Conservation (phyloP, 192 early-diverging fungal species). For the Gigaspora rosea region DNA sequence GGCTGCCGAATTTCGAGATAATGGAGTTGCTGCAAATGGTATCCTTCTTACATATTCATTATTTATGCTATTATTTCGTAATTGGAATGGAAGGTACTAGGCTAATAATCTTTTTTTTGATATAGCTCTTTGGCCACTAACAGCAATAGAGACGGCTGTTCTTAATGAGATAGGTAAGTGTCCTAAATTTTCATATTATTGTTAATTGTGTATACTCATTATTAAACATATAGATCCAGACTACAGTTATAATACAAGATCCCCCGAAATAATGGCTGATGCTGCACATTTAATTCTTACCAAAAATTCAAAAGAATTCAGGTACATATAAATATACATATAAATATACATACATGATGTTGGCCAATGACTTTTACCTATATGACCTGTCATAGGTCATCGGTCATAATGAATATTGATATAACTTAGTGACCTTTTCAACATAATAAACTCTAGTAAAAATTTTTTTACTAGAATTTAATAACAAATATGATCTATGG, state of each 20-base stretch:
- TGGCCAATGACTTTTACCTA: no score
- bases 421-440: no score
- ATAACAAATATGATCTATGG: not conserved
- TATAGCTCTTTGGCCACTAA: constrained; percentile 61
- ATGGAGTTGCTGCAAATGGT: constrained; percentile 75
- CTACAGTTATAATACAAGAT: constrained; percentile 32
- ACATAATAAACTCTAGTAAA: no score
- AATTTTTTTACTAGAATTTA: not conserved
- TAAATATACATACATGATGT: not conserved
- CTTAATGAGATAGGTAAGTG: constrained; percentile 50
- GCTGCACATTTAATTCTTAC: constrained; percentile 65
- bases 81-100: not conserved
- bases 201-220: not conserved
- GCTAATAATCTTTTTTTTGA: not conserved
- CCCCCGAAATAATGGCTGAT: constrained; percentile 73
- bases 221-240: not conserved
- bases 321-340: constrained; percentile 35
- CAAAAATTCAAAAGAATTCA: constrained; percentile 56
- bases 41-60: not conserved
- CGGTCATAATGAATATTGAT: no score
- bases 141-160: constrained; percentile 74
- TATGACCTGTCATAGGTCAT: no score
- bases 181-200: not conserved
- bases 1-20: constrained; percentile 62
- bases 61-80: not conserved